phyloP scores from a whole-genome alignment of 352 stramenopile genomes.

The Lagenidium sp. region DNA sequence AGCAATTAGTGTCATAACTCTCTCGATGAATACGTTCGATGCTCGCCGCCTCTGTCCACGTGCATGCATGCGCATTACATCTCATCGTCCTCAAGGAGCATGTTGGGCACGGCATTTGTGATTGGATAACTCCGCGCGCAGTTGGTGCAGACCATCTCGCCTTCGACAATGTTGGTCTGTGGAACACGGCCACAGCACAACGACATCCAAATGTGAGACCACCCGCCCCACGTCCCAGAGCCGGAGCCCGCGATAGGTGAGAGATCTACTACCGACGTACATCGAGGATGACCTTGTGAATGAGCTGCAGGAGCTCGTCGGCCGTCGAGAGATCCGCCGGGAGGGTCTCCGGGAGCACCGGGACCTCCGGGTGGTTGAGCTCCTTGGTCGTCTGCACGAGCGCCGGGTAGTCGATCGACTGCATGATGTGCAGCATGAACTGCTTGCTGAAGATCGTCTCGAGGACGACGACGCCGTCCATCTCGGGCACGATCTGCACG shows the following conservation, averaged over 20 bases:
- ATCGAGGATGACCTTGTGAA: constrained; percentile 77
- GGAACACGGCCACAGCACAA: background rate
- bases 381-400: constrained; percentile 69
- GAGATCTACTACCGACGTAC: no score
- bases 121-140: constrained; percentile 72
- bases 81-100: constrained; percentile 83
- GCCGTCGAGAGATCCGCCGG: constrained; percentile 41
- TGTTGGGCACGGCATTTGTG: constrained; percentile 76
- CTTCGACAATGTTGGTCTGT: constrained; percentile 82
- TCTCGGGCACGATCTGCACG: constrained; percentile 58
- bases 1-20: no score
- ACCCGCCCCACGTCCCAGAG: background rate
- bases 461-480: constrained; percentile 70
- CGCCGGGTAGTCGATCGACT: constrained; percentile 77
- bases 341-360: constrained; percentile 54
- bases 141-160: constrained; percentile 80
- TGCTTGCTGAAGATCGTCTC: constrained; percentile 76
- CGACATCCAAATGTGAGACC: background rate
- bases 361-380: constrained; percentile 76
- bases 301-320: constrained; percentile 62
- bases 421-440: constrained; percentile 84
- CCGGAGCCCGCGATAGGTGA: no score
- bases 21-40: no score
- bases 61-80: no score
- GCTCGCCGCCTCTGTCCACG: no score